Percentiles rank a stretch among this genome's conserved stretches.
Evolutionary conservation across 148 eudicot species (phyloP).

Genomic region (Spergularia marina): DNA sequence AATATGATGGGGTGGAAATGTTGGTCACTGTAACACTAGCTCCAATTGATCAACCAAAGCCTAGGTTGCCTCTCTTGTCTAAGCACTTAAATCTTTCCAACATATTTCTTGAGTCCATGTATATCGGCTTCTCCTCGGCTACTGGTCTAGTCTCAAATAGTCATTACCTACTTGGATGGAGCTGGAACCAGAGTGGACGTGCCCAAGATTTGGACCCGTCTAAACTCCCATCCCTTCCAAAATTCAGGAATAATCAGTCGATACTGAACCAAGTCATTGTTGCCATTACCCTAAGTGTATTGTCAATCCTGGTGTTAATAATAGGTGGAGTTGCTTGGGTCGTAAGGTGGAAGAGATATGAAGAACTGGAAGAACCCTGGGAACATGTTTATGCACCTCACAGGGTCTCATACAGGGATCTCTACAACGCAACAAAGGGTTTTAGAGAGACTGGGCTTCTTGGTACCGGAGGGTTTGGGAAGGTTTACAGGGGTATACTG

Average conservation of each 20-base stretch:
- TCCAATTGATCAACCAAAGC: constrained; percentile 15
- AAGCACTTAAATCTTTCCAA: constrained; percentile 21
- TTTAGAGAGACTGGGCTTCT: constrained; percentile 29
- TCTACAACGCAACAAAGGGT: constrained; percentile 38
- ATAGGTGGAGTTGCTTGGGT: constrained; percentile 13
- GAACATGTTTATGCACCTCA: constrained; percentile 13
- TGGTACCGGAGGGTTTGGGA: constrained; percentile 40
- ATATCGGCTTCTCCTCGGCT: constrained; percentile 22
- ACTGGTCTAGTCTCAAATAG: not conserved
- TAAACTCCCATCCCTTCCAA: constrained; percentile 28
- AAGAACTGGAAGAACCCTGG: constrained; percentile 29
- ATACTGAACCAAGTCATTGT: constrained; percentile 3
- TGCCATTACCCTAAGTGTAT: not conserved
- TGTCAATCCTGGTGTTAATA: not conserved
- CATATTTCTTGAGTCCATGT: constrained; percentile 20
- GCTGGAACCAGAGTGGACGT: constrained; percentile 30
- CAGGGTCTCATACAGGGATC: constrained; percentile 29
- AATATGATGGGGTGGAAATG: constrained; percentile 22
- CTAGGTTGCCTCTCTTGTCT: constrained; percentile 22
- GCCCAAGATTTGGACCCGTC: constrained; percentile 26
- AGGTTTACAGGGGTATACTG: constrained; percentile 39
- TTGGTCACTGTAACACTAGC: constrained; percentile 20
- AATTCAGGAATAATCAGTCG: not conserved
- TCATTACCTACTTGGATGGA: constrained; percentile 30
- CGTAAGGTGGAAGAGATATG: constrained; percentile 11